Base-by-base conservation (phyloP, 495 filamentous ascomycete species). In the Xylaria nigripes region DNA sequence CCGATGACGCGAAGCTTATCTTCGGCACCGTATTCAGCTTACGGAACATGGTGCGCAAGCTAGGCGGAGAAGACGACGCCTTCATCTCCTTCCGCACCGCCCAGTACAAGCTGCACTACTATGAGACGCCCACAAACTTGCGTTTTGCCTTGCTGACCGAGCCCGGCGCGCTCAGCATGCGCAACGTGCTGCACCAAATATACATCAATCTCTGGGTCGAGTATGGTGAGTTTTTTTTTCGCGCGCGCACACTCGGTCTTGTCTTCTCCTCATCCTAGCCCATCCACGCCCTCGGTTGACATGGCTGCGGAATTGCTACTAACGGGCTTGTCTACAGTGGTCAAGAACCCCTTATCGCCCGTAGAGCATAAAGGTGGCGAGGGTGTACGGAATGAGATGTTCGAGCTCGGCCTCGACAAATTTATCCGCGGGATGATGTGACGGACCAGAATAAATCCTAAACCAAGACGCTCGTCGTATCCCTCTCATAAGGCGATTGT, bases 21-120 rank as follows among this genome's bases (percentile, higher is more conserved):
- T 98, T 98, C 72, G 93, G 93, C 48, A 93, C 90, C 54, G 84
- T 97, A 25, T 98, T 96, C 72, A 95, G 90, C 22, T 72, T 98
- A 61, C 81, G 94, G 59, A 96, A 96, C 70, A 95, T 98, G 90
- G 90, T 91, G 57, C 85, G 86, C 71, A 95, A 95, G 74, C 79
- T 98, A 22, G 90, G 90, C 55, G 90, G 90, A 45, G 82, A 85
- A 22, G 89, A 95, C 66, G 89, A 95, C 72, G 91, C 86, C 68
- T 97, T 96, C 70, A 84, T 96, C 56, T 84, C 82, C 32, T 97
- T 84, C 71, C 82, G 86, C 61, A 98, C 93, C 49, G 85, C 79
- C 59, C 88, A 95, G 67, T 98, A 98, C 74, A 96, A 96, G 72
- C 82, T 97, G 50, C 93, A 98, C 75, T 98, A 95, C 75, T 97